phyloP scores from a whole-genome alignment of 2,329 filamentous ascomycete species.

The Ophiostoma sp. region DNA sequence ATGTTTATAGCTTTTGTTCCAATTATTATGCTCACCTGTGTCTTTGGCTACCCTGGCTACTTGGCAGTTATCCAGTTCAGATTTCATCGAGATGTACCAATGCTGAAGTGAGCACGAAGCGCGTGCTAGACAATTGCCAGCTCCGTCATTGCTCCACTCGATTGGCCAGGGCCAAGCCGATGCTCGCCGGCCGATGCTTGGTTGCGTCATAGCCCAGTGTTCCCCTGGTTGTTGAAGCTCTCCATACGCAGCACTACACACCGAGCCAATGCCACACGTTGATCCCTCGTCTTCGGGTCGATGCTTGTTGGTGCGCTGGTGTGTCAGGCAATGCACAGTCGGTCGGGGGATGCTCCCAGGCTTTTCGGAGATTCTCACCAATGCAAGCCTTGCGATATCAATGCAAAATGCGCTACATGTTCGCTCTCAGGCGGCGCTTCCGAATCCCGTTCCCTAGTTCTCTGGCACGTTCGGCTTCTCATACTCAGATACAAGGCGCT shows the following conservation, averaged over 20 bases:
- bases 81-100: no score
- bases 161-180: not conserved
- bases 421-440: conserved; percentile 6
- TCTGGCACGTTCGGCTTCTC: not conserved
- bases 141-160: not conserved
- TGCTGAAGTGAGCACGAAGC: no score
- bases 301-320: no score
- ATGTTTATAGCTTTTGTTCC: no score
- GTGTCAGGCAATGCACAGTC: no score
- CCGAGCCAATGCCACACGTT: not conserved
- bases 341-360: no score
- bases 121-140: no score
- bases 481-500: not conserved
- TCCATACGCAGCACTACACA: not conserved
- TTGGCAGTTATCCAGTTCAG: no score
- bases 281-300: no score
- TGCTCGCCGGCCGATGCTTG: not conserved
- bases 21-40: no score
- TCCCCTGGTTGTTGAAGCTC: not conserved
- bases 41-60: no score
- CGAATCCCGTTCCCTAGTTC: not conserved
- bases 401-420: not conserved
- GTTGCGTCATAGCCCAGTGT: conserved; percentile 8
- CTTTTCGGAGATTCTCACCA: not conserved
- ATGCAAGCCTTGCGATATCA: not conserved